Conservation (phyloP, 1,139 yeast genomes). For the Pichia sp. region DNA sequence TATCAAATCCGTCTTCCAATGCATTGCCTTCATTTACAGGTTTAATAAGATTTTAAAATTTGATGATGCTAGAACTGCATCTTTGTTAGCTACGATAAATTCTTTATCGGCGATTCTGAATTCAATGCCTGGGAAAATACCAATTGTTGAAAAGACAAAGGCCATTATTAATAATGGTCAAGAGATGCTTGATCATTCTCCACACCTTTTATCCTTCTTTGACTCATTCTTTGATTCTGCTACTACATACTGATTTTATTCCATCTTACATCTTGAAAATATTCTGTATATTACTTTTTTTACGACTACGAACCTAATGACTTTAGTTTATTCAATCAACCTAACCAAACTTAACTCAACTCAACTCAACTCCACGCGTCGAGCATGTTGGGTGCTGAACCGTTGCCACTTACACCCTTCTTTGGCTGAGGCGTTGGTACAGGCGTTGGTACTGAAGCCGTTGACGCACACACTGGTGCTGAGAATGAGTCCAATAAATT, state of each 20-base stretch:
- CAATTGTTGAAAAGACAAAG: constrained; percentile 13
- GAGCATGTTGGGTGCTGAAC: too few relatives aligned
- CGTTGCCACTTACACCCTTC: too few relatives aligned
- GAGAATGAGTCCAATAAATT: too few relatives aligned
- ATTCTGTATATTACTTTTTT: too few relatives aligned
- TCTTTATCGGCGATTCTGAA: constrained; percentile 6
- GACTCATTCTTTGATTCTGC: constrained; percentile 18
- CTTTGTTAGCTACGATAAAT: constrained; percentile 8
- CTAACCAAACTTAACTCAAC: too few relatives aligned
- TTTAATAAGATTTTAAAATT: constrained; percentile 14
- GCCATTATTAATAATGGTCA: constrained; percentile 15
- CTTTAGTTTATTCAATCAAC: too few relatives aligned
- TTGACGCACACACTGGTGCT: too few relatives aligned
- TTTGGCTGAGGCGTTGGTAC: too few relatives aligned
- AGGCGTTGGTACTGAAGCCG: too few relatives aligned
- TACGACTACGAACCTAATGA: too few relatives aligned
- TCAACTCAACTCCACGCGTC: too few relatives aligned
- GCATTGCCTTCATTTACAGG: constrained; percentile 19
- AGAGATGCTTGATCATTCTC: constrained; percentile 14
- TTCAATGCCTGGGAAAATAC: constrained; percentile 6
- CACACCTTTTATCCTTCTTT: constrained; percentile 16
- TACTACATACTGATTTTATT: constrained; percentile 6
- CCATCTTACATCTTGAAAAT: too few relatives aligned
- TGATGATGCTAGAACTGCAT: constrained; percentile 6
- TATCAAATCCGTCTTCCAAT: constrained; percentile 23